Base-by-base conservation (phyloP, 805 yeast genomes). In the Candida ulmi region DNA sequence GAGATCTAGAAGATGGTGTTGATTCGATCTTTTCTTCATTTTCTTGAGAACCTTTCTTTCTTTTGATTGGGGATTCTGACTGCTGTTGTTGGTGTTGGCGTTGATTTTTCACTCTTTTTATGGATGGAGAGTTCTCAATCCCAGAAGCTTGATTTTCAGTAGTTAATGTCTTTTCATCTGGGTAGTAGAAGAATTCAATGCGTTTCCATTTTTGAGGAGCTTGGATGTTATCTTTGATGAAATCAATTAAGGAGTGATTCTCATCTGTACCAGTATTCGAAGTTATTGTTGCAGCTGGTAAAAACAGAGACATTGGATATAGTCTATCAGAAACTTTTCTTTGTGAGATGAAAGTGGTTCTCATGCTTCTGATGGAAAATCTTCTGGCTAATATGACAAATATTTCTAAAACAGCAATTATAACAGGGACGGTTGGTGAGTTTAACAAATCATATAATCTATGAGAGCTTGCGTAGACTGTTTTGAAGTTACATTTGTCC, bases 401-500 rank as follows among this genome's bases (percentile, higher is more conserved):
- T 9, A 78, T 81, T 42, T 74, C 77, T 51, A 87, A 61, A 0
- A 88, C 80, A 3, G 72, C 66, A 17, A 80, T 60, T 39, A 80
- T 70, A 8, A 88, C 74, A 17, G 70, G 69, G 24, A 83, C 60
- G 8, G 83, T 75, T 13, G 80, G 78, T 13, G 82, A 70, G 40
- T 72, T 72, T 34, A 87, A 54, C 45, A 88, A 61, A 32, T 67
- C 65, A 42, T 70, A 76, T 40, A 88, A 68, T 28, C 80, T 66
- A 36, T 80, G 82, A 16, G 75, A 62, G 17, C 88, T 79, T n/a
- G 79, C 66, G 57, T 85, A 88, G 18, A 85, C 68, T 37, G 74
- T 72, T 44, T 86, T 70, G 50, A 81, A 80, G 23, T 78, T 68
- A 39, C 93, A 82, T 50, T 83, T 77, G 30, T 81, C 84, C 33